A percentile compares a stretch with the other conserved stretches of the same genome.
These are phyloP conservation scores for Eucalyptus pauciflora DNA, from an alignment of 345 rosid species.

Conservation along the genomic window DNA sequence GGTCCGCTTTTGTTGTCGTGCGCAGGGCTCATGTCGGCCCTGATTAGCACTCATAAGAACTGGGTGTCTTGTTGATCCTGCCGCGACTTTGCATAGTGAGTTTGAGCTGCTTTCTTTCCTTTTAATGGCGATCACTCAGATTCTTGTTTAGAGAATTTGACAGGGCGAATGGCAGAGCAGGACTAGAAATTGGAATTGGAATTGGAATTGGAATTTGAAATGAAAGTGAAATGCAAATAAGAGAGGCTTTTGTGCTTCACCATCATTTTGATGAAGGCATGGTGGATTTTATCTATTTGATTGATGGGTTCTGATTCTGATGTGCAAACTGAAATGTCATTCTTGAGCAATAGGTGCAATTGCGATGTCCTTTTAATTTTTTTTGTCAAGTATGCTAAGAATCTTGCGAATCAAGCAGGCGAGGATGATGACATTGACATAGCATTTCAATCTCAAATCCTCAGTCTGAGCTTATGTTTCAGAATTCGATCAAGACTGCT, in stretches of 20 bases:
- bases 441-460: not conserved
- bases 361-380: not conserved
- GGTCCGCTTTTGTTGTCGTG: conserved; percentile 41
- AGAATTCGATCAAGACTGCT: not conserved
- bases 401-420: not conserved
- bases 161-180: not conserved
- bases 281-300: not conserved
- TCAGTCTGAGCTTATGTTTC: not conserved
- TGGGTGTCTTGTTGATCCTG: conserved; percentile 59
- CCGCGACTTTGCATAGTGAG: not conserved
- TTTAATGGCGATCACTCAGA: not conserved
- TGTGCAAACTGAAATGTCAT: not conserved
- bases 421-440: not conserved
- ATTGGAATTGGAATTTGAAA: not conserved
- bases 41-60: conserved; percentile 82
- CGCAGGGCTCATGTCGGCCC: conserved; percentile 79
- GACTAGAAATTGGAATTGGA: not conserved
- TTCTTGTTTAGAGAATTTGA: not conserved
- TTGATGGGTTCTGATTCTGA: not conserved
- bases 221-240: not conserved
- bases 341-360: not conserved
- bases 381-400: not conserved
- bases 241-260: not conserved
- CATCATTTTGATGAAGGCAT: not conserved
- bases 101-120: not conserved